Base-by-base conservation (phyloP, 2,329 filamentous ascomycete genomes). In the Claviceps pazoutovae region DNA sequence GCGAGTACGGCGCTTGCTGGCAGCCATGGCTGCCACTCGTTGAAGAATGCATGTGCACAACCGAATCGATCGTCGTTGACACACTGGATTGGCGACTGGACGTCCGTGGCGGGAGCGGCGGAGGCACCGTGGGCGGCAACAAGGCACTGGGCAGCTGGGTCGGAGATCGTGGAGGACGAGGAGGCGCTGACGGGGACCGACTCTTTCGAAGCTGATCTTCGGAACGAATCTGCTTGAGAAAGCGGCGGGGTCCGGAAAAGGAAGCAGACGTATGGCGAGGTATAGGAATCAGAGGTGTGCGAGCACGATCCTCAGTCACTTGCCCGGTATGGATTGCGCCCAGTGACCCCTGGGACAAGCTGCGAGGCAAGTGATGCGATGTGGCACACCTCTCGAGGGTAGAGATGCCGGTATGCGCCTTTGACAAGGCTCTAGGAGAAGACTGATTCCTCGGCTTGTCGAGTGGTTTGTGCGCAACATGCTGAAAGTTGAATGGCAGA, bases 401-500 rank as follows among this genome's bases (percentile, higher is more conserved):
- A 2, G 43, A 23, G 7, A 17, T 1, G 19, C 30, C 38, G 14
- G 16, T 38, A 9, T 14, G n/a, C 17, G 37, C n/a, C 26, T 48
- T 36, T 9, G 34, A 16, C 14, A 17, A 30, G 2, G 14, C 46
- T 23, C 37, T 3, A 19, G 34, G 16, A 8, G 1, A 23, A 1
- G 19, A 66, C 6, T 72, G 55, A 51, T 66, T 67, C 4, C 71
- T 64, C 3, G 74, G 53, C 48, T 74, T 68, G 34, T 80, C 73
- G 46, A 73, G 74, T 13, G 72, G 68, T 13, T 75, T 79, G 60
- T 83, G 79, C 4, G 76, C 74, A 37, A 84, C 71, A 62, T 84
- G 80, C 60, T 83, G 79, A 55, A 84, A 84, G 67, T 83, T 82
- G 64, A 80, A 83, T 2, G 80, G 80, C 1, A 70, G 74, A 1